Evolutionary conservation across 2,329 filamentous ascomycete species (phyloP), one percentile per base, ranked within the genome.

Genomic region (Colletotrichum nymphaeae): DNA sequence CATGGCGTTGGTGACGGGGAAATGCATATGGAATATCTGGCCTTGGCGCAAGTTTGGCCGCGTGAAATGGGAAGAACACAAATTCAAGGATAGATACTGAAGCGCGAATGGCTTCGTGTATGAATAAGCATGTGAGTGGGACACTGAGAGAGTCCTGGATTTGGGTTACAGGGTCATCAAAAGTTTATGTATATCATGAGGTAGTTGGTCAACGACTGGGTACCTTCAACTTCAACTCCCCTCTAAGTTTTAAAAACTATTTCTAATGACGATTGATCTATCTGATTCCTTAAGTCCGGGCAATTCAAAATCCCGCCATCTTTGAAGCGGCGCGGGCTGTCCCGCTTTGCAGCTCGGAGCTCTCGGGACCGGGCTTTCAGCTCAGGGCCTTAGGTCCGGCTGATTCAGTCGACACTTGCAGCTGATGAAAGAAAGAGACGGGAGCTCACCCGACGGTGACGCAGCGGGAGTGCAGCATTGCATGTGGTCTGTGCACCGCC

Each of bases 1-100:
- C 28, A 90, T 90, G 75, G 90, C 89, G 67, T 81, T 98, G 75
- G 89, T 98, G 46, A 91, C 92, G 49, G 95, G 95, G 0, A 91
- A 88, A 78, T 91, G 95, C 24, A 90, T 92, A 14, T 90, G 92
- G 80, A 88, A 97, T 37, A 80, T 98, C 68, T 93, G 90, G 84
- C 95, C 94, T 3, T 88, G 87, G 76, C 84, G 85, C 72, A 89
- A 90, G 82, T 86, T 88, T 77, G 90, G 91, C 12, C 81, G 82
- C 28, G 84, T 93, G 30, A 83, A 81, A 78, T 92, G 89, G 88
- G 88, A 88, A 85, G 88, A 92, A 77, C 84, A 88, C 75, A 76
- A 81, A 73, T 75, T 78, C 5, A 63, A 72, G 37, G 78, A 78
- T 75, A 76, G 77, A 76, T 77, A 79, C 77, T 78, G 79, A 78